phyloP scores from a whole-genome alignment of 495 filamentous ascomycete species.

The Acidiella bohemica region DNA sequence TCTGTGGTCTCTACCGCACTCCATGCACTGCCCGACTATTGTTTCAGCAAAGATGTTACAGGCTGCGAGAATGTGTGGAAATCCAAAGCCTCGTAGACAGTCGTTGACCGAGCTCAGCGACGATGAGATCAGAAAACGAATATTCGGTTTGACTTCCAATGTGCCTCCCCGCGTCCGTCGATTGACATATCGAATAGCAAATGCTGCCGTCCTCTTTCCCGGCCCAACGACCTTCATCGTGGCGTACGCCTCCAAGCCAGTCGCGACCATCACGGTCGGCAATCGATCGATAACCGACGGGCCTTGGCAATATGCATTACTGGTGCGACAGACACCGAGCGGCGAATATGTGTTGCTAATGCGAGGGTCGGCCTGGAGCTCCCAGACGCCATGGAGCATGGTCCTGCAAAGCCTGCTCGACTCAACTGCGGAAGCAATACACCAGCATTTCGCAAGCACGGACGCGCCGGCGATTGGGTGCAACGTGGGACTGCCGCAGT shows the following conservation, averaged over 20 bases:
- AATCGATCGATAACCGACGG: background rate
- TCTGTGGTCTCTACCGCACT: too few relatives aligned
- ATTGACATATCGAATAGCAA: too few relatives aligned
- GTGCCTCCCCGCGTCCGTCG: background rate
- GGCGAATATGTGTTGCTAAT: conserved; percentile 1
- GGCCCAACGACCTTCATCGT: background rate
- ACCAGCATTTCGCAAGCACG: background rate
- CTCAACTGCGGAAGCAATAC: background rate
- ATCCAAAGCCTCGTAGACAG: too few relatives aligned
- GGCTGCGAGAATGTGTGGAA: too few relatives aligned
- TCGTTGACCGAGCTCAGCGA: conserved; percentile 6
- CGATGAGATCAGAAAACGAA: conserved; percentile 3
- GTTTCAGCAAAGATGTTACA: too few relatives aligned
- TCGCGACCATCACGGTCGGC: background rate
- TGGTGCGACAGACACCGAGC: background rate
- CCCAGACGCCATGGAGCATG: conserved; percentile 1
- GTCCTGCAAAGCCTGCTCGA: conserved; percentile 7
- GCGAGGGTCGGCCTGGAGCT: background rate
- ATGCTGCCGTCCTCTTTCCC: conserved; percentile 6
- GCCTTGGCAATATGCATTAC: conserved; percentile 11
- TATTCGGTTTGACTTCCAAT: conserved; percentile 1
- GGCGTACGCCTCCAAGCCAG: conserved; percentile 4
- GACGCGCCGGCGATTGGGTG: background rate
- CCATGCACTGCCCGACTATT: too few relatives aligned
- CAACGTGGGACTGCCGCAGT: conserved; percentile 1